Conservation (phyloP, 768 basidiomycete species). For the Trametes punicea region DNA sequence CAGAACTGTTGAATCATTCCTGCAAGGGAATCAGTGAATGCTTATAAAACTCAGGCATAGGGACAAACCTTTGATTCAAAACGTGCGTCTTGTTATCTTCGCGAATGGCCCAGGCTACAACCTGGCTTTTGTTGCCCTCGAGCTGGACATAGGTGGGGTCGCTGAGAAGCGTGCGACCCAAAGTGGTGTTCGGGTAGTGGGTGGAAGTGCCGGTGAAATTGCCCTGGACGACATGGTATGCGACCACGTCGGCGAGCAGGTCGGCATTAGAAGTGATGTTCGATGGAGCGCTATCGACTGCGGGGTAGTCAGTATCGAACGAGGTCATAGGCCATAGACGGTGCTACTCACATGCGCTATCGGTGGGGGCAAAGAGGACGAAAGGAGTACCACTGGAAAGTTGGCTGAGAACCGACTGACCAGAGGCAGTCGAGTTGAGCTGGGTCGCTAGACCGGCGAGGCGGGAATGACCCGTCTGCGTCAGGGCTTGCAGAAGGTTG, state of each 20-base stretch:
- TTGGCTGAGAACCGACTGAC: constrained; percentile 40
- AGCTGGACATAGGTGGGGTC: constrained; percentile 46
- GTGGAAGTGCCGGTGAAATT: constrained; percentile 43
- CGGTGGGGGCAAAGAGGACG: constrained; percentile 56
- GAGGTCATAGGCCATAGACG: background rate
- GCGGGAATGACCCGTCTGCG: constrained; percentile 37
- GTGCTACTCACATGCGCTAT: constrained; percentile 47
- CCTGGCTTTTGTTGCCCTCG: constrained; percentile 58
- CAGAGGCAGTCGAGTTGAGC: constrained; percentile 44
- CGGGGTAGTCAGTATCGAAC: background rate
- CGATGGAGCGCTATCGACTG: constrained; percentile 31
- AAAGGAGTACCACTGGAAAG: constrained; percentile 41
- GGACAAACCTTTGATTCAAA: constrained; percentile 45
- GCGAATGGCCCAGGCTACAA: constrained; percentile 44
- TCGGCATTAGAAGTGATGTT: constrained; percentile 34
- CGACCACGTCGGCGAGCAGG: constrained; percentile 44
- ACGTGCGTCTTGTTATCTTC: constrained; percentile 40
- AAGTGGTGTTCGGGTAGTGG: constrained; percentile 52
- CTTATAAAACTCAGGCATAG: constrained; percentile 1
- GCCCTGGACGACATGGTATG: constrained; percentile 57
- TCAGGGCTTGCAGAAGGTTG: constrained; percentile 38
- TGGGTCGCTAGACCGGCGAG: constrained; percentile 38
- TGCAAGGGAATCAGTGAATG: constrained; percentile 3
- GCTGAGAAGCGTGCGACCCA: constrained; percentile 63
- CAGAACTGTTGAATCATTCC: constrained; percentile 35